These are phyloP conservation scores for Globisporangium okanoganense DNA, from an alignment of 352 stramenopile species.

Conservation along the genomic window DNA sequence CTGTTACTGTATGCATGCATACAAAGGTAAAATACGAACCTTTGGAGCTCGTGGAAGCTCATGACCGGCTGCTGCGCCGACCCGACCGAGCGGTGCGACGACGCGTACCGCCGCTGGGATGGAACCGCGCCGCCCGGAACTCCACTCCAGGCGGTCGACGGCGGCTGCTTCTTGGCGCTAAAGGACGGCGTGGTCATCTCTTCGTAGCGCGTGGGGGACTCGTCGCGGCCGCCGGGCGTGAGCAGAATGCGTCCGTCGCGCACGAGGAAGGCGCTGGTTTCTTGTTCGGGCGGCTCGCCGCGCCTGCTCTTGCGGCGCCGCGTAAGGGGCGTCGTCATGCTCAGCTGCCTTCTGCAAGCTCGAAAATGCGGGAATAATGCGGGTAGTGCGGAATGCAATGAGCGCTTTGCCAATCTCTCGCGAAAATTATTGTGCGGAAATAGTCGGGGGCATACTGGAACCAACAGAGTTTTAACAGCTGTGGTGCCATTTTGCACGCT, in stretches of 20 bases:
- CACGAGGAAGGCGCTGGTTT: slow-evolving; percentile 12
- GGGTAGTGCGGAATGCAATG: not conserved
- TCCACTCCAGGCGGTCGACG: not conserved
- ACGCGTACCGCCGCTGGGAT: slow-evolving; percentile 12
- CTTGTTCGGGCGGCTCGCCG: not conserved
- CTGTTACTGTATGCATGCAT: not conserved
- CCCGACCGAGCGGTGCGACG: slow-evolving; percentile 14
- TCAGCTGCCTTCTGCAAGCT: not conserved
- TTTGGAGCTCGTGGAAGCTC: slow-evolving; percentile 14
- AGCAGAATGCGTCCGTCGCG: slow-evolving; percentile 35
- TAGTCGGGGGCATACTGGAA: not conserved
- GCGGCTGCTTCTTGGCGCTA: not conserved
- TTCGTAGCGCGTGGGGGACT: slow-evolving; percentile 25
- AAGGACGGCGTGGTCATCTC: slow-evolving; percentile 29
- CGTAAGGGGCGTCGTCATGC: slow-evolving; percentile 8
- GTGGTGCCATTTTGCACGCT: not conserved
- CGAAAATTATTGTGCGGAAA: not conserved
- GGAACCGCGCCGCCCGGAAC: not conserved
- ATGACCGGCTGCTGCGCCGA: not conserved
- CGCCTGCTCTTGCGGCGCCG: slow-evolving; percentile 10
- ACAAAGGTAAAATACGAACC: not conserved
- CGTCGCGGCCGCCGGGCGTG: slow-evolving; percentile 24
- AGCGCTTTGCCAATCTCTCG: not conserved
- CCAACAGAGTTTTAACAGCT: not conserved
- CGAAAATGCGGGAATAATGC: not conserved